Base-by-base conservation (phyloP, 768 basidiomycete species). In the Suillus discolor region DNA sequence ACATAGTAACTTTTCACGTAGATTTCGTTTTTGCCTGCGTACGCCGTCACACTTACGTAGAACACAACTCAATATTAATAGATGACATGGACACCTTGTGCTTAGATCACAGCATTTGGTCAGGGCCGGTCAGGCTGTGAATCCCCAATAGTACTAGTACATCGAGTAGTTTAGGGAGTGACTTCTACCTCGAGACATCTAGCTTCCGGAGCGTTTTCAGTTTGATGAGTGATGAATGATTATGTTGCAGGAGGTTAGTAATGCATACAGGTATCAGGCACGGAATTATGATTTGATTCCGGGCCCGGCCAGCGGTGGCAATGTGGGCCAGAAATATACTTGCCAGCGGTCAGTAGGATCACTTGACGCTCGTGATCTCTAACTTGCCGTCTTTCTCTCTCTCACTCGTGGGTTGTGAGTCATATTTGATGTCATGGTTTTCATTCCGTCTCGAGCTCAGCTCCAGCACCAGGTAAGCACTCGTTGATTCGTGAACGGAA, bases 361-460 rank as follows among this genome's bases (percentile, higher is more conserved):
- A 38, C n/a, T 25, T n/a, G 11, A 57, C 62, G 62, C 38, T 62
- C 62, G 63, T 66, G 18, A 31, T 64, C 71, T 57, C 67, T 49
- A 64, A 65, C 31, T 31, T 31, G 31, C 6, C 31, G 31, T 7
- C 23, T n/a, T 51, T 42, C 53, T 67, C 13, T 44, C 28, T 11
- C 49, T 25, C 44, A 13, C n/a, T 49, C n/a, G 6, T 38, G 49
- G 53, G 18, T 54, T 44, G 59, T 15, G 23, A 59, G 54, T 64
- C 53, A 41, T 31, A 45, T 65, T 51, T 42, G 41, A 69, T 68
- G 68, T 71, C 49, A 78, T 76, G 75, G 71, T 71, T 34, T 38
- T 61, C 53, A 63, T 36, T 53, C 61, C 57, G 55, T 67, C 15
- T 38, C 31, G 20, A 66, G 25, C 2, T 54, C 20, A 41, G 23